Evolutionary conservation across 176 grass and related monocot genomes (phyloP).

Genomic region (Carex littledalei): DNA sequence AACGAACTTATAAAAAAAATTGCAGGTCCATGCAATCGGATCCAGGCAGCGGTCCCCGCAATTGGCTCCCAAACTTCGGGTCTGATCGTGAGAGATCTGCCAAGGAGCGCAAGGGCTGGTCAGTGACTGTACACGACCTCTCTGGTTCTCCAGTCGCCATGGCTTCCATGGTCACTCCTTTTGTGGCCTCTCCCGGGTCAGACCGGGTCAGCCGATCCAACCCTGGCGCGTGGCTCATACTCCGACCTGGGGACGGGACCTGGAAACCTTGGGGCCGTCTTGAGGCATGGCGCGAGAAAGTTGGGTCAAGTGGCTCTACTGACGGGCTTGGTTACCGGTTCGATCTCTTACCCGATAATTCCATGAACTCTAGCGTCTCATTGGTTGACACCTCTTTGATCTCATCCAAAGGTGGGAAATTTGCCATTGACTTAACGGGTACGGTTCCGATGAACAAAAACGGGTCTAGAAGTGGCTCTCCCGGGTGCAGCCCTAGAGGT

Average conservation of each 20-base stretch:
- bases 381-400: slow-evolving; percentile 57
- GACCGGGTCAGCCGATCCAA: slow-evolving; percentile 84
- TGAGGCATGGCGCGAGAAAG: slow-evolving; percentile 92
- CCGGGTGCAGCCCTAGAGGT: slow-evolving; percentile 74
- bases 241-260: slow-evolving; percentile 70
- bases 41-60: neutral
- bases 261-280: slow-evolving; percentile 94
- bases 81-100: slow-evolving; percentile 33
- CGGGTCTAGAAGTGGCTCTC: slow-evolving; percentile 39
- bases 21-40: slow-evolving; percentile 33
- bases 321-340: slow-evolving; percentile 83
- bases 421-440: slow-evolving; percentile 80
- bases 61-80: slow-evolving; percentile 39
- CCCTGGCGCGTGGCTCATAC: slow-evolving; percentile 93
- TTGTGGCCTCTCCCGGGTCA: slow-evolving; percentile 76
- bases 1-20: neutral
- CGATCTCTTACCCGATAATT: slow-evolving; percentile 62
- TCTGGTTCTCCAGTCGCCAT: slow-evolving; percentile 85
- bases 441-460: slow-evolving; percentile 29
- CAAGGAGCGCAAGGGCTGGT: slow-evolving; percentile 97
- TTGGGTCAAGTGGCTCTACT: slow-evolving; percentile 30
- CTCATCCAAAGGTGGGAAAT: slow-evolving; percentile 70
- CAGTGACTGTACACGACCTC: slow-evolving; percentile 93
- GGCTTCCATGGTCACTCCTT: slow-evolving; percentile 92
- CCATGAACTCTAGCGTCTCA: slow-evolving; percentile 42